Percentiles rank a stretch among this genome's conserved stretches.
phyloP scores from a whole-genome alignment of 140 eudicot genomes.

The Bidens hawaiensis region DNA sequence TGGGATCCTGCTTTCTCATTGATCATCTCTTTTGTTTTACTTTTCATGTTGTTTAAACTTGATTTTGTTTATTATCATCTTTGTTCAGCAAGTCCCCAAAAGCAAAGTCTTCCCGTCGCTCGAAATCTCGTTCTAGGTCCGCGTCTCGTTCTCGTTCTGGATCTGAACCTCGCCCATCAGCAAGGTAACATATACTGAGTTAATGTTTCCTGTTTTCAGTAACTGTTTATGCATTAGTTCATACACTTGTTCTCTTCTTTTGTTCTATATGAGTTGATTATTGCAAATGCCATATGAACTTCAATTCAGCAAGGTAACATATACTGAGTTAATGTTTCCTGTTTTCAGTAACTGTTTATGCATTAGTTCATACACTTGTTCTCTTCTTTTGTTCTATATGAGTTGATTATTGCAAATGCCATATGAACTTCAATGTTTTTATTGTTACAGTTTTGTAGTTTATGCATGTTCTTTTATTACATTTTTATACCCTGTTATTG shows the following conservation, averaged over 20 bases:
- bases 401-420: background rate
- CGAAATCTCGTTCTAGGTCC: conserved; percentile 77
- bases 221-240: background rate
- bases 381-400: background rate
- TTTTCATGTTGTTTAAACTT: background rate
- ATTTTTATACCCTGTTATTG: background rate
- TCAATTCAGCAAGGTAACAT: conserved; percentile 43
- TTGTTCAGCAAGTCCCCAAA: conserved; percentile 72
- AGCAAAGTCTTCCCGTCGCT: conserved; percentile 61
- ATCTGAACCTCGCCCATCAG: conserved; percentile 36
- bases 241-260: background rate
- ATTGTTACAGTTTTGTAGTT: background rate
- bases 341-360: background rate
- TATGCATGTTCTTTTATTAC: background rate
- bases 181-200: conserved; percentile 32
- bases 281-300: too few relatives aligned
- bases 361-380: background rate
- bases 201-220: background rate
- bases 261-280: background rate
- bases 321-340: background rate
- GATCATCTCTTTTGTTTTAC: background rate
- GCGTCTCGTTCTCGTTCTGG: conserved; percentile 52
- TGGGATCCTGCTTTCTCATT: background rate
- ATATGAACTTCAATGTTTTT: background rate
- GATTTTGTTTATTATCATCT: background rate